Conservation (phyloP, 2,329 filamentous ascomycete species). For the Penicillium sp. region DNA sequence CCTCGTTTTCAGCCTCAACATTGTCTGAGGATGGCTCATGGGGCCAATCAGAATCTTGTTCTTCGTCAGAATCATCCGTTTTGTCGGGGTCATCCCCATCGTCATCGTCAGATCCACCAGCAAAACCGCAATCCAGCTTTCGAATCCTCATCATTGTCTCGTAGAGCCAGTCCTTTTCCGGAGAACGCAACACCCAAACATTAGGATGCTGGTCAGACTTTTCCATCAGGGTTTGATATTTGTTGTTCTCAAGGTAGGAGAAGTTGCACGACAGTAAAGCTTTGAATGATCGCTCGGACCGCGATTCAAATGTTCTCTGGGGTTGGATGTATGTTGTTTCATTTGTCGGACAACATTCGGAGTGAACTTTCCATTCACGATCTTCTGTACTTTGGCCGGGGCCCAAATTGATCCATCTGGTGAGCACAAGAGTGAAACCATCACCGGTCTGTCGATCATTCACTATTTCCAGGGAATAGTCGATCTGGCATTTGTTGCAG, state of each 20-base stretch:
- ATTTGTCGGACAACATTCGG: background rate
- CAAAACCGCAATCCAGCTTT: too few relatives aligned
- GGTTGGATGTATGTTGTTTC: background rate
- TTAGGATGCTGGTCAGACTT: background rate
- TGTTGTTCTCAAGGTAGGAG: background rate
- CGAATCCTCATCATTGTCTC: background rate
- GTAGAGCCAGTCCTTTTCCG: background rate
- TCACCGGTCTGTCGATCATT: background rate
- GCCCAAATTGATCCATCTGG: background rate
- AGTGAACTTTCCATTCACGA: background rate
- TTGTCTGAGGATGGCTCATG: too few relatives aligned
- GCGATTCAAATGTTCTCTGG: background rate
- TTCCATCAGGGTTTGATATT: background rate
- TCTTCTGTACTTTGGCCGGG: background rate
- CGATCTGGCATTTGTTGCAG: background rate
- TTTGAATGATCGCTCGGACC: background rate
- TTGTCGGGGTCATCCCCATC: too few relatives aligned
- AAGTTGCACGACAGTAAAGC: background rate
- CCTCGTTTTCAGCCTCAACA: too few relatives aligned
- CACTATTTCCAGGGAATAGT: background rate
- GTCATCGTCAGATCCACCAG: too few relatives aligned
- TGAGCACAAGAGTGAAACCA: background rate
- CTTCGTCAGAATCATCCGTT: too few relatives aligned
- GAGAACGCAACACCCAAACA: background rate
- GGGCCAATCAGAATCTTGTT: too few relatives aligned